Evolutionary conservation across 148 eudicot species (phyloP), one percentile per base, ranked within the genome.

Genomic region (Fallopia convolvulus): DNA sequence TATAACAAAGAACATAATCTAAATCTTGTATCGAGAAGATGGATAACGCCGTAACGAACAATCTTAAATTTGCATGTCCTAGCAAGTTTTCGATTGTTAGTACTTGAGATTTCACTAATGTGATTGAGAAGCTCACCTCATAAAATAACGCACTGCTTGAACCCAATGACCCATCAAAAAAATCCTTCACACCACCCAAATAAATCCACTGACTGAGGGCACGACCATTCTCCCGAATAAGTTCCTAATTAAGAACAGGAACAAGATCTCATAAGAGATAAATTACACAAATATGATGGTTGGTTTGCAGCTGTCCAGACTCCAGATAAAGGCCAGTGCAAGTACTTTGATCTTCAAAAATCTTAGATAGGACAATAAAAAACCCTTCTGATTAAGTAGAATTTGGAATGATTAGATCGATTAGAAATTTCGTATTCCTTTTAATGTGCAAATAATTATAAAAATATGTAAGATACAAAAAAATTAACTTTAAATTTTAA

Each of bases 101-200:
- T 39, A 68, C 72, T 68, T 68, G 11, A 33, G 2, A 65, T 14
- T 17, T 68, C 44, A 68, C 39, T 42, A 68, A 15, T 68, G 72
- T 18, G 17, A 13, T 65, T 33, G 55, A 71, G 49, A 76, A 78
- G 78, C 86, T 85, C 79, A 95, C 99, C 98, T 96, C 93, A 86
- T 90, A 72, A 70, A 96, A 88, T 42, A 96, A 84, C 76, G 99
- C 99, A 87, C 98, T 96, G 61, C 87, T 91, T 76, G 99, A 96
- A 48, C 98, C 99, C 87, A 96, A 70, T 44, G 99, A 91, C 81
- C 99, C 99, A 88, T 96, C 99, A 76, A 85, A 80, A 82, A 90
- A 96, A 74, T 93, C 93, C 84, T 96, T 96, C 40, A 93, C 90
- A 47, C 99, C 99, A 30, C 99, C 99, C 58, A 96, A 80, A 85